These are phyloP conservation scores for Monosporozyma aerobia DNA, from an alignment of 805 yeast species.

Conservation along the genomic window DNA sequence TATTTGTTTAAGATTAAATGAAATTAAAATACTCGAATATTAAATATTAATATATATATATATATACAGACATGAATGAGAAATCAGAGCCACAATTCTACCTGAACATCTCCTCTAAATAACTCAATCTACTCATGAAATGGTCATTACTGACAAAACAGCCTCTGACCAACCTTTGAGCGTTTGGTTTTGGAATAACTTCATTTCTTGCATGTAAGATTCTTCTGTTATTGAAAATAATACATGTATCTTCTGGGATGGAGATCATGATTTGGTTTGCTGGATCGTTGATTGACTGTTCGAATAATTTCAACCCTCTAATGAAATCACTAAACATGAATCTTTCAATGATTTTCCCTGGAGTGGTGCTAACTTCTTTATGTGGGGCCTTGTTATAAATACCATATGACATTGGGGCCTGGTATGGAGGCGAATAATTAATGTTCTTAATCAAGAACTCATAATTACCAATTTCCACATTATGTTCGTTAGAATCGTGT, in stretches of 20 bases:
- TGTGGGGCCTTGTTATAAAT: constrained; percentile 33
- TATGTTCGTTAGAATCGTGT: constrained; percentile 32
- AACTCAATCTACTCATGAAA: constrained; percentile 50
- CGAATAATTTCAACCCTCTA: constrained; percentile 54
- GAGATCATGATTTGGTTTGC: constrained; percentile 46
- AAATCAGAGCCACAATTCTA: background rate
- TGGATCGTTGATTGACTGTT: constrained; percentile 43
- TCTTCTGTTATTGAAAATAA: constrained; percentile 63
- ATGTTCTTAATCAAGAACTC: constrained; percentile 40
- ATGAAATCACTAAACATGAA: constrained; percentile 44
- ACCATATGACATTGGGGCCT: constrained; percentile 62
- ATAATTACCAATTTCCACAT: constrained; percentile 25
- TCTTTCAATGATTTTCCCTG: constrained; percentile 33
- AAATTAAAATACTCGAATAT: background rate
- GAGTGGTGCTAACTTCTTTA: constrained; percentile 17
- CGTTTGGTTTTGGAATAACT: constrained; percentile 36
- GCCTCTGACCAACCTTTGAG: constrained; percentile 62
- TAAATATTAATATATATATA: background rate
- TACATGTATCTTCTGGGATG: constrained; percentile 50
- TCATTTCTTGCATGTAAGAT: constrained; percentile 62
- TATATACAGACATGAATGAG: background rate
- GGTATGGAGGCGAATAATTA: constrained; percentile 77
- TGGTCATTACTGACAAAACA: constrained; percentile 67
- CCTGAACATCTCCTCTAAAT: constrained; percentile 18
- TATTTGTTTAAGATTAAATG: background rate